Percentiles rank a stretch among this genome's conserved stretches.
phyloP scores from a whole-genome alignment of 2,329 filamentous ascomycete species.

The Clonostachys solani region DNA sequence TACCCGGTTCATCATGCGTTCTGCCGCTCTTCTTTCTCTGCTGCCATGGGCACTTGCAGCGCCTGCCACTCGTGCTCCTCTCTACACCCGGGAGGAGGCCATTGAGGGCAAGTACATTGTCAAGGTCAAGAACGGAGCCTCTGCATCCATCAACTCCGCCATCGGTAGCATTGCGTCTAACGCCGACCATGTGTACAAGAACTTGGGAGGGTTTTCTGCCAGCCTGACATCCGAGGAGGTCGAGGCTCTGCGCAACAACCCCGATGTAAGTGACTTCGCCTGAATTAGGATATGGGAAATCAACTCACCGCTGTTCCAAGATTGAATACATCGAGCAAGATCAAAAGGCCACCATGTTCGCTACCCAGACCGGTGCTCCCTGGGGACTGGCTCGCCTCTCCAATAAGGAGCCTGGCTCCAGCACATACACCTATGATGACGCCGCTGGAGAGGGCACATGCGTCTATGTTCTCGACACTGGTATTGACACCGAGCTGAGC shows the following conservation, averaged over 20 bases:
- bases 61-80: conserved; percentile 20
- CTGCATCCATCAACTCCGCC: conserved; percentile 5
- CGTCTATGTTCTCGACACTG: conserved; percentile 37
- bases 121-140: conserved; percentile 10
- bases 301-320: conserved; percentile 1
- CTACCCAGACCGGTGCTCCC: conserved; percentile 24
- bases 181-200: conserved; percentile 12
- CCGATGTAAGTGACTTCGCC: conserved; percentile 4
- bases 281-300: neutral
- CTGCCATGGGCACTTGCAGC: conserved; percentile 22
- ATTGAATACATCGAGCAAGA: conserved; percentile 31
- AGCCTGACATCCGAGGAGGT: conserved; percentile 10
- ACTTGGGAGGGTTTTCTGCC: conserved; percentile 13
- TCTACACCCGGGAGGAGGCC: conserved; percentile 21
- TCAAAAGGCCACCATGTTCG: conserved; percentile 16
- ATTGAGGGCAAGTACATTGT: conserved; percentile 19
- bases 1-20: conserved; percentile 16
- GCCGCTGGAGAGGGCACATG: conserved; percentile 26
- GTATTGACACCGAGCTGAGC: conserved; percentile 24
- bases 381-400: conserved; percentile 30
- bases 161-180: conserved; percentile 9
- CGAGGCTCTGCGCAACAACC: conserved; percentile 10
- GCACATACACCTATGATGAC: conserved; percentile 24
- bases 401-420: conserved; percentile 12
- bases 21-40: conserved; percentile 22